These are phyloP conservation scores for Eucalyptus virginea DNA, from an alignment of 345 rosid genomes.

Conservation along the genomic window DNA sequence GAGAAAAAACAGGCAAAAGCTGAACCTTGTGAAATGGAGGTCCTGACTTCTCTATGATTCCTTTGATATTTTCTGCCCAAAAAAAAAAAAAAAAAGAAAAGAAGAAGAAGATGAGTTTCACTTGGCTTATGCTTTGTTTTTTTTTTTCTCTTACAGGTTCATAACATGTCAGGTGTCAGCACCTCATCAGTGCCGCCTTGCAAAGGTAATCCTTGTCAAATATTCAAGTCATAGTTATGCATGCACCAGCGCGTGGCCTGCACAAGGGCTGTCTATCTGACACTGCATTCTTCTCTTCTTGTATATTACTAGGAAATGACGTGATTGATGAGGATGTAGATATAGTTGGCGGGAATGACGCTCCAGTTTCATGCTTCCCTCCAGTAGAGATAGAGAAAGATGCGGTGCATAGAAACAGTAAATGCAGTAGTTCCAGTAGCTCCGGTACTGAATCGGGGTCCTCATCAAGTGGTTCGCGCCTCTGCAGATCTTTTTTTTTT, in stretches of 20 bases:
- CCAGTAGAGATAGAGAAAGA: conserved; percentile 54
- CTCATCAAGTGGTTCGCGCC: conserved; percentile 65
- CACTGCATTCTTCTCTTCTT: not conserved
- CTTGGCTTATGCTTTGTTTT: conserved; percentile 1
- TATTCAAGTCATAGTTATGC: not conserved
- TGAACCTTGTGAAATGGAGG: conserved; percentile 79
- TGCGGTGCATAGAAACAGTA: conserved; percentile 32
- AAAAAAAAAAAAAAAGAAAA: not conserved
- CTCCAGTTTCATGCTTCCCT: conserved; percentile 37
- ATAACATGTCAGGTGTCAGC: conserved; percentile 55
- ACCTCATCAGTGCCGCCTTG: conserved; percentile 46
- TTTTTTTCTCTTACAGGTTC: conserved; percentile 37
- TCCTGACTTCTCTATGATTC: conserved; percentile 1
- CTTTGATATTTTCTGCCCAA: not conserved
- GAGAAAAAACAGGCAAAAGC: conserved; percentile 31
- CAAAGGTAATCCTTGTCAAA: conserved; percentile 31
- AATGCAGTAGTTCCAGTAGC: conserved; percentile 57
- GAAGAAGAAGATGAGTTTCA: not conserved
- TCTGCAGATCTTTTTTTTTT: no score
- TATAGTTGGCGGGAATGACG: conserved; percentile 71
- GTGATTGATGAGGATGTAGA: conserved; percentile 64
- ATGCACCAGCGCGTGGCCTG: not conserved
- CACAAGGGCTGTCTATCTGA: not conserved
- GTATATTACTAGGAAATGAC: conserved; percentile 36
- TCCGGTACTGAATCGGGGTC: conserved; percentile 70